phyloP scores from a whole-genome alignment of 345 rosid species.

The Eucalyptus marginata region DNA sequence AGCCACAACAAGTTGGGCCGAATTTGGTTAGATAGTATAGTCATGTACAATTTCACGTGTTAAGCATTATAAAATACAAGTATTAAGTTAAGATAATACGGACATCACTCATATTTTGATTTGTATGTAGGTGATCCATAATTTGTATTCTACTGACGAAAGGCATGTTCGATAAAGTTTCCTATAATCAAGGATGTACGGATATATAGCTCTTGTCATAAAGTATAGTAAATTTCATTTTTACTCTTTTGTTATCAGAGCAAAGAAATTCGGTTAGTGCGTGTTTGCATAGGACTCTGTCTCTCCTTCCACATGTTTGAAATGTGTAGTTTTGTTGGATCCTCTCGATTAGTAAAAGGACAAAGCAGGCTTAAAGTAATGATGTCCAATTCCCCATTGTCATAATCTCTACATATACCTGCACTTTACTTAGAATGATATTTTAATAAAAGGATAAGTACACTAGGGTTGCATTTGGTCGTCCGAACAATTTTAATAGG shows the following conservation, averaged over 20 bases:
- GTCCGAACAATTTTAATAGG: too few relatives aligned
- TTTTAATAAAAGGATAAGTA: too few relatives aligned
- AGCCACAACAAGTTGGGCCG: not conserved
- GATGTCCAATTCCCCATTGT: not conserved
- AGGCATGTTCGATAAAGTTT: not conserved
- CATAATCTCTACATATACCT: not conserved
- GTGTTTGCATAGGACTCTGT: not conserved
- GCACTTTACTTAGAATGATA: not conserved
- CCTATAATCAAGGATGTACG: not conserved
- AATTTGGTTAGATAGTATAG: too few relatives aligned
- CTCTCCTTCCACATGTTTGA: not conserved
- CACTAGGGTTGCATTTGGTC: too few relatives aligned
- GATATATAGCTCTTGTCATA: accelerated
- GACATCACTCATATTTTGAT: not conserved
- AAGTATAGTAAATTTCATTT: too few relatives aligned
- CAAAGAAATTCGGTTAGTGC: not conserved
- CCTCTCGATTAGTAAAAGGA: too few relatives aligned
- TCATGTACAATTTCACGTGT: not conserved
- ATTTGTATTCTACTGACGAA: not conserved
- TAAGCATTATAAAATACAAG: too few relatives aligned
- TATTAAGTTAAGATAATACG: not conserved
- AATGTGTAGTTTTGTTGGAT: not conserved
- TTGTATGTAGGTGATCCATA: not conserved
- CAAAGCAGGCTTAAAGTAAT: not conserved
- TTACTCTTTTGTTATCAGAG: not conserved